These are phyloP conservation scores for Tulasnella sp. DNA, from an alignment of 768 basidiomycete genomes.

Conservation along the genomic window DNA sequence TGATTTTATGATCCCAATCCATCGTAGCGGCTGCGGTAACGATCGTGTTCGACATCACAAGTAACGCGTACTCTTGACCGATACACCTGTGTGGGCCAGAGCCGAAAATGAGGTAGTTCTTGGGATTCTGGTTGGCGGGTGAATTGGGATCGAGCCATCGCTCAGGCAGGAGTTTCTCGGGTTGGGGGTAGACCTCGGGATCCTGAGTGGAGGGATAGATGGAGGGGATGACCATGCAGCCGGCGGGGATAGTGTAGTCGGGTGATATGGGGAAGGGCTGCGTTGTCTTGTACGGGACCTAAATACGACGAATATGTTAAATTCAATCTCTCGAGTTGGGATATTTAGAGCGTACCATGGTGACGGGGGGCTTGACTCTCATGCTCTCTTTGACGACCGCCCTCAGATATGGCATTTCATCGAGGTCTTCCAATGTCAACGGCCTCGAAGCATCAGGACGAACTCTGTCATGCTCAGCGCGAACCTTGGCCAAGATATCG, in stretches of 20 bases:
- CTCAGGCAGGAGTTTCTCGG: slow-evolving; percentile 73
- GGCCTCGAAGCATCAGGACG: slow-evolving; percentile 66
- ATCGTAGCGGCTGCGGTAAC: slow-evolving; percentile 71
- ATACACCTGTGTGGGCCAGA: slow-evolving; percentile 89
- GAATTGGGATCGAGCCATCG: slow-evolving; percentile 84
- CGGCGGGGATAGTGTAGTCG: slow-evolving; percentile 85
- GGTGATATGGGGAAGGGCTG: slow-evolving; percentile 85
- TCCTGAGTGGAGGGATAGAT: slow-evolving; percentile 93
- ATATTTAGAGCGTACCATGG: slow-evolving; percentile 55
- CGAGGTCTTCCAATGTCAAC: slow-evolving; percentile 78
- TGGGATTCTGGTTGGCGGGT: slow-evolving; percentile 70
- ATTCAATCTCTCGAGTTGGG: slow-evolving; percentile 18
- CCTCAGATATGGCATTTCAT: slow-evolving; percentile 84
- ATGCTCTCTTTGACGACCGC: slow-evolving; percentile 92
- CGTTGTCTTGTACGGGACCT: slow-evolving; percentile 89
- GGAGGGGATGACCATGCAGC: slow-evolving; percentile 90
- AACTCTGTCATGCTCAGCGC: slow-evolving; percentile 80
- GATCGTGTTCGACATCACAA: slow-evolving; percentile 81
- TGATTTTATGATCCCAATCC: slow-evolving; percentile 82
- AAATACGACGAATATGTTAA: slow-evolving; percentile 1
- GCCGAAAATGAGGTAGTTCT: slow-evolving; percentile 95
- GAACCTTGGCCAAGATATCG: slow-evolving; percentile 75
- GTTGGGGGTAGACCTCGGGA: slow-evolving; percentile 74
- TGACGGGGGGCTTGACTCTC: slow-evolving; percentile 85
- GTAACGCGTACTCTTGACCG: slow-evolving; percentile 81